Evolutionary conservation across 2,329 filamentous ascomycete genomes (phyloP), one percentile per base, ranked within the genome.

Genomic region (Trichoderma brevicompactum): DNA sequence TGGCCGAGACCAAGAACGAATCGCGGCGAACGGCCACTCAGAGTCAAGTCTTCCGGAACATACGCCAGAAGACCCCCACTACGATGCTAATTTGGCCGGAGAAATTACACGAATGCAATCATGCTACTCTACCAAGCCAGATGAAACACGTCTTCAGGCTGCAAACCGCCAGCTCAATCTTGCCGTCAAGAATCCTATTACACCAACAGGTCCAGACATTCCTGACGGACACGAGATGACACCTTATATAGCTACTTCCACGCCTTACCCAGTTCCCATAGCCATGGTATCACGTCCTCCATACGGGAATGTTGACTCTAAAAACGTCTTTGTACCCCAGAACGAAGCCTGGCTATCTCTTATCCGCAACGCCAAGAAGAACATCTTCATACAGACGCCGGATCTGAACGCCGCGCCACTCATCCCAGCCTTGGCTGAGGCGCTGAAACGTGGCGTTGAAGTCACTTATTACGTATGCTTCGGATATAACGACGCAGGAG

Each of bases 401-500:
- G 89, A 92, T 23, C 81, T 94, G 43, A 94, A 94, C 70, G 90
- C 91, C 0, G 84, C 85, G 65, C 88, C 87, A 0, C 78, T 93
- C 0, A 71, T 92, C 0, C 83, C 87, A 0, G 88, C 87, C 1
- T 82, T 94, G 3, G 72, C 84, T 0, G 82, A 82, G 3, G 90
- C 91, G 0, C 83, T 88, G n/a, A 82, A 87, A 66, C 81, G 90
- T 1, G 90, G 90, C 0, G 76, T 93, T 0, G 79, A 87, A 58
- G 86, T 93, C 0, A 87, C 84, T 0, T 89, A 87, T 73, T 93
- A 91, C 68, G 81, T 92, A 1, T 92, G 89, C 68, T 83, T 94
- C 0, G 90, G 91, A 1, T 94, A 94, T 77, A 94, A 94, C 68
- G 91, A 94, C 69, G 80, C 86, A 0, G 91, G 91, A 23, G 90